phyloP scores from a whole-genome alignment of 129 eudicot species.

The Saussurea involucrata region DNA sequence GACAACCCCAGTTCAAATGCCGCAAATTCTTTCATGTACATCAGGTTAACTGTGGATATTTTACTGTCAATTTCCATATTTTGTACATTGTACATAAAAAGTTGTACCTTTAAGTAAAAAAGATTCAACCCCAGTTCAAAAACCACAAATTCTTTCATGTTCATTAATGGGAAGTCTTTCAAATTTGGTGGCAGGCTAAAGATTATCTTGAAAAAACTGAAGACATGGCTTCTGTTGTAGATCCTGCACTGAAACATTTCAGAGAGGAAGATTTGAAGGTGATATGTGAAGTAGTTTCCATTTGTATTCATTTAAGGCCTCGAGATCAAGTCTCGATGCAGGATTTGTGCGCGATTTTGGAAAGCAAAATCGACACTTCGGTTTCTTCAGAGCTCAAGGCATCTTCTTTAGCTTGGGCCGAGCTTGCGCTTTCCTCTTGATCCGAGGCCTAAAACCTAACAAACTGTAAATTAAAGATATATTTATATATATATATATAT shows the following conservation, averaged over 20 bases:
- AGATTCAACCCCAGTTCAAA: background rate
- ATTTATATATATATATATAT: background rate
- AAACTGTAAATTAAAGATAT: conserved; percentile 50
- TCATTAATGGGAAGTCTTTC: background rate
- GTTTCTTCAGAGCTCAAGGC: conserved; percentile 80
- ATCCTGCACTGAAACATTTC: conserved; percentile 76
- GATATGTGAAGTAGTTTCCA: conserved; percentile 63
- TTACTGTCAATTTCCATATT: background rate
- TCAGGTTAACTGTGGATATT: background rate
- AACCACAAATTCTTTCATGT: background rate
- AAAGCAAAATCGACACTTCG: conserved; percentile 74
- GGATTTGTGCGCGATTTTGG: conserved; percentile 70
- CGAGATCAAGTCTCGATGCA: conserved; percentile 54
- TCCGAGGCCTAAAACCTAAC: conserved; percentile 39
- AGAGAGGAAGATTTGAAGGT: conserved; percentile 64
- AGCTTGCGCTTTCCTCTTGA: conserved; percentile 79
- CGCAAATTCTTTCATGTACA: background rate
- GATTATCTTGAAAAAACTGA: conserved; percentile 76
- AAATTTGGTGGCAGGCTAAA: conserved; percentile 52
- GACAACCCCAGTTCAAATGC: background rate
- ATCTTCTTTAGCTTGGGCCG: conserved; percentile 93
- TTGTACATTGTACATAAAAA: background rate
- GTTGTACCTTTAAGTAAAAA: conserved; percentile 1
- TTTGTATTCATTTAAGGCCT: conserved; percentile 53
- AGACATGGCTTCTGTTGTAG: conserved; percentile 57